Percentiles rank a stretch among this genome's conserved stretches.
Evolutionary conservation across 2,329 filamentous ascomycete species (phyloP).

Genomic region (Cadophora sp.): DNA sequence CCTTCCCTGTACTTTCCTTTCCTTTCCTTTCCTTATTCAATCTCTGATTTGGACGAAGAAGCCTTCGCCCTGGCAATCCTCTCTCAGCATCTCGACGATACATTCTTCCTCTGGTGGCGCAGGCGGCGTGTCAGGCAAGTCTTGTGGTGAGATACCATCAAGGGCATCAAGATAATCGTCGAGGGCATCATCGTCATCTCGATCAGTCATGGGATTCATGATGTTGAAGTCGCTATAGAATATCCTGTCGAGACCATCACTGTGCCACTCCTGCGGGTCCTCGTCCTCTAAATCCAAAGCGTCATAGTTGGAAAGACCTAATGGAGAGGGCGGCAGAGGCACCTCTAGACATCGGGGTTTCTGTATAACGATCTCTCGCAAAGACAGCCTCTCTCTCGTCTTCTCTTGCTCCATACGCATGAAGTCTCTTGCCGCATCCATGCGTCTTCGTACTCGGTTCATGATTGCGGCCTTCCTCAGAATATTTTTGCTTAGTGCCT

Average conservation of each 20-base stretch:
- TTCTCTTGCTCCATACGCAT: conserved; percentile 38
- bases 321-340: conserved; percentile 42
- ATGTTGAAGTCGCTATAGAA: conserved; percentile 47
- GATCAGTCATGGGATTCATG: conserved; percentile 38
- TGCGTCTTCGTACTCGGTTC: conserved; percentile 62
- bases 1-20: neutral
- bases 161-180: conserved; percentile 45
- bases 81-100: conserved; percentile 43
- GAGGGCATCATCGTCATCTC: conserved; percentile 37
- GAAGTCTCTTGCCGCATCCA: conserved; percentile 45
- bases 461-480: conserved; percentile 70
- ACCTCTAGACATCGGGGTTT: conserved; percentile 40
- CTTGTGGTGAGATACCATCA: conserved; percentile 42
- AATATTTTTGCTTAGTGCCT: conserved; percentile 54
- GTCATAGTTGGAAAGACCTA: conserved; percentile 47
- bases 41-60: conserved; percentile 37
- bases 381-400: conserved; percentile 33
- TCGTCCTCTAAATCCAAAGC: conserved; percentile 46
- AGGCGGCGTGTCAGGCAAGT: conserved; percentile 40
- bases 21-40: conserved; percentile 45
- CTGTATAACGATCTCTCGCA: conserved; percentile 40
- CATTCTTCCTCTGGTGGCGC: conserved; percentile 39
- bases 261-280: conserved; percentile 29
- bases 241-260: conserved; percentile 30
- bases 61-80: conserved; percentile 40